Evolutionary conservation across 768 basidiomycete genomes (phyloP), one percentile per base, ranked within the genome.

Genomic region (Porpolomopsis calyptriformis): DNA sequence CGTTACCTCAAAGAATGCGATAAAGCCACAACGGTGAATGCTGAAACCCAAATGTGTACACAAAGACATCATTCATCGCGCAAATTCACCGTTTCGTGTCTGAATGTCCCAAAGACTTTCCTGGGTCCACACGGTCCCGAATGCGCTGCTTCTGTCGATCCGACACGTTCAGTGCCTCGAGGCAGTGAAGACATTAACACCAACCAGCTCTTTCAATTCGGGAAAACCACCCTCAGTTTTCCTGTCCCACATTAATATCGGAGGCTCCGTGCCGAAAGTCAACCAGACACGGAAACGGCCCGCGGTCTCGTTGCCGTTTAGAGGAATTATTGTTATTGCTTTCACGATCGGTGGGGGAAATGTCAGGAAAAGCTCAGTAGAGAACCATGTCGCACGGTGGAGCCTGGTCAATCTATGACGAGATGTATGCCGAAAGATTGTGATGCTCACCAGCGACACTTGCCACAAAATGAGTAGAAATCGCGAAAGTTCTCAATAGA

Each of bases 241-340:
- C 50, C 93, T 70, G 61, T 96, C 92, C 91, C 93, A 96, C 12
- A 89, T 58, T 48, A 91, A 61, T 38, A 62, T 51, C 23, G 77
- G 69, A 3, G 60, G 48, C 25, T 35, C 23, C 25, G 43, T 50
- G 6, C 37, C 23, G 34, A 62, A 53, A 18, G 68, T 73, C 27
- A 96, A 63, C 93, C 93, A 97, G 19, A 96, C 80, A 16, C 93
- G 78, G 63, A 97, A 97, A 36, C 91, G 73, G 34, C 93, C 93
- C 19, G 80, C 83, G 12, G 91, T 85, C 47, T 93, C 91, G 14
- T 86, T 82, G 16, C 77, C 59, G 55, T 80, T 85, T 44, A 80
- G 68, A 16, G 93, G 91, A 16, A 86, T 61, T 37, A 94, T 65
- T 9, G 80, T 74, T 45, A 93, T 78, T 37, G 73, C 71, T 38